Base-by-base conservation (phyloP, 2,329 filamentous ascomycete species). In the Penicillium sp. region DNA sequence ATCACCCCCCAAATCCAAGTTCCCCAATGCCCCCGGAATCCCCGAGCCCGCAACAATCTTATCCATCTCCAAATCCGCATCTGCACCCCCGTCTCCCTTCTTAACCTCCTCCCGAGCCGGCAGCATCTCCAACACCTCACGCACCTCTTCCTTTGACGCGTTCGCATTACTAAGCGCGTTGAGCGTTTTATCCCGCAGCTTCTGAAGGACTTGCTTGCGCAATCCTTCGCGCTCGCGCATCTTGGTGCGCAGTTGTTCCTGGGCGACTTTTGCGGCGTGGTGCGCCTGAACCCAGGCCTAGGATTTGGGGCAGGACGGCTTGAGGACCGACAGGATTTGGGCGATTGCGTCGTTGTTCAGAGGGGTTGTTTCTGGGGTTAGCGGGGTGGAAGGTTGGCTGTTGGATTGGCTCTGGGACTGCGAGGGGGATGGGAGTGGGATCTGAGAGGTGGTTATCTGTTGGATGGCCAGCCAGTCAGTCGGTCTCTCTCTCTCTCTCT, bases 241-340 rank as follows among this genome's bases (percentile, higher is more conserved):
- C 26, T 38, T 61, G 17, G 49, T 35, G 17, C 56, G 60, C 49
- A 54, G 49, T 13, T 54, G 41, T 46, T 61, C 60, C 23, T 54
- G 47, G 3, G 30, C 35, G 15, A 41, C 31, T 35, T 67, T 66
- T 38, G 30, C 62, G 47, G 58, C 29, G 46, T 62, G 62, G 21
- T 70, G 64, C 3, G 65, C 66, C 19, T 56, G 63, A 17, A 71
- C 46, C 69, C 66, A 71, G 7, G 63, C 59, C 52, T 68, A 64
- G 1, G 70, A 64, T 26, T 64, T 64, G 31, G 46, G 56, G 46
- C 67, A 70, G 13, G 66, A 31, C 0, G 67, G 66, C 45, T 68
- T 66, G 44, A 61, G 58, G 19, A 61, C 31, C 23, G 48, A 53
- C 29, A 71, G 66, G 47, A 72, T 65, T 9, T 54, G 21, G n/a